phyloP scores from a whole-genome alignment of 257 asterid species.

The Solanum bulbocastanum region DNA sequence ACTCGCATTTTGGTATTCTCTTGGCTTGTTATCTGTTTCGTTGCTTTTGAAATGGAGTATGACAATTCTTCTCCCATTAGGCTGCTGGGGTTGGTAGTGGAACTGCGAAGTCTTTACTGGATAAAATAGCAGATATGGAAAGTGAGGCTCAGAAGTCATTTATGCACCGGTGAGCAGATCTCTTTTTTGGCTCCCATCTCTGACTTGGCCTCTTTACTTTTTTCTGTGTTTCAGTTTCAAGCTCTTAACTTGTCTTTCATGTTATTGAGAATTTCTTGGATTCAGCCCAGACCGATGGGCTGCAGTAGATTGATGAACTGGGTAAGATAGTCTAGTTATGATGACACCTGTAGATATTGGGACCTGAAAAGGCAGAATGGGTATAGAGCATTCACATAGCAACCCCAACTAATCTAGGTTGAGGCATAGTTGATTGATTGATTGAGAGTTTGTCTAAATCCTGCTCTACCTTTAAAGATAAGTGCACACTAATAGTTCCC shows the following conservation, averaged over 20 bases:
- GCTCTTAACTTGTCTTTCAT: neutral
- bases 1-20: neutral
- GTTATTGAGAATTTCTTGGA: neutral
- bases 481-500: neutral
- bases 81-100: constrained; percentile 67
- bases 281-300: neutral
- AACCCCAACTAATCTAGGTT: neutral
- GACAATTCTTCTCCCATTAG: constrained; percentile 3
- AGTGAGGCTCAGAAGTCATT: constrained; percentile 98
- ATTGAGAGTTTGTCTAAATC: neutral
- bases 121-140: constrained; percentile 80
- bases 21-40: neutral
- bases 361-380: neutral
- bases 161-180: constrained; percentile 75
- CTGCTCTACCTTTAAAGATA: neutral
- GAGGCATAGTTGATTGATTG: neutral
- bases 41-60: neutral
- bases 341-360: neutral
- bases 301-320: neutral
- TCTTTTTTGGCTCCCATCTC: neutral
- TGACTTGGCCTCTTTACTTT: neutral
- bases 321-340: neutral
- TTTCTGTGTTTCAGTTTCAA: neutral
- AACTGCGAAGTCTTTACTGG: constrained; percentile 69
- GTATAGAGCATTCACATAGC: neutral